Percentiles rank a stretch among this genome's conserved stretches.
phyloP scores from a whole-genome alignment of 352 stramenopile species.

The Pythium sukuiense region DNA sequence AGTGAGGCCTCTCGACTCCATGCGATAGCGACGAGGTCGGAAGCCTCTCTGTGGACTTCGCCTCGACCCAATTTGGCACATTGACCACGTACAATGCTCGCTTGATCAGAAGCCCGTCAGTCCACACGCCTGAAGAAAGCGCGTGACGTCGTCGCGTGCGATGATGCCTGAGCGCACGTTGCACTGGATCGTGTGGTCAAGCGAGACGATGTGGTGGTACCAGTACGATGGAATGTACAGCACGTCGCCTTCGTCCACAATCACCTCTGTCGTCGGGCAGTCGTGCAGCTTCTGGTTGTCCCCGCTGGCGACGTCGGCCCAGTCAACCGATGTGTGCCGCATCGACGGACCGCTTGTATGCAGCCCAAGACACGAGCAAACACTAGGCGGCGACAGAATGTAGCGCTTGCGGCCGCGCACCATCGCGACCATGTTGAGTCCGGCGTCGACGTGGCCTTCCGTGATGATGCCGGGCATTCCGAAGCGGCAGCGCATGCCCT shows the following conservation, averaged over 20 bases:
- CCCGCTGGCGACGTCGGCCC: constrained; percentile 54
- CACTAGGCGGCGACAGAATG: constrained; percentile 89
- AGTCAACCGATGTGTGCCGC: constrained; percentile 92
- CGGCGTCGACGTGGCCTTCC: constrained; percentile 93
- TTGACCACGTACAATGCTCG: background rate
- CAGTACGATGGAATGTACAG: constrained; percentile 94
- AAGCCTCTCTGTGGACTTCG: no score
- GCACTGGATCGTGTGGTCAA: constrained; percentile 95
- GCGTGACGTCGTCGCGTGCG: constrained; percentile 33
- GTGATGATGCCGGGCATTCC: constrained; percentile 93
- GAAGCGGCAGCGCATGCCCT: constrained; percentile 83
- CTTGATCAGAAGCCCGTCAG: constrained; percentile 17
- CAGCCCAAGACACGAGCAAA: constrained; percentile 82
- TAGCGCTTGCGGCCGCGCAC: constrained; percentile 91
- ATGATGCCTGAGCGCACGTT: constrained; percentile 83
- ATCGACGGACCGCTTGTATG: constrained; percentile 72
- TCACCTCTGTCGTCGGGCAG: constrained; percentile 86
- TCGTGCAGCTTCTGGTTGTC: constrained; percentile 35
- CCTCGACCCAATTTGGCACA: no score
- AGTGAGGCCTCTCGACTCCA: no score
- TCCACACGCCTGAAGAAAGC: constrained; percentile 44
- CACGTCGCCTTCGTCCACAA: constrained; percentile 91
- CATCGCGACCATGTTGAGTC: constrained; percentile 93
- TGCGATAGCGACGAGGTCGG: no score
- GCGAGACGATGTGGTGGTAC: constrained; percentile 96